Percentiles rank a stretch among this genome's conserved stretches.
Evolutionary conservation across 2,329 filamentous ascomycete genomes (phyloP).

Genomic region (Lomentospora prolificans): DNA sequence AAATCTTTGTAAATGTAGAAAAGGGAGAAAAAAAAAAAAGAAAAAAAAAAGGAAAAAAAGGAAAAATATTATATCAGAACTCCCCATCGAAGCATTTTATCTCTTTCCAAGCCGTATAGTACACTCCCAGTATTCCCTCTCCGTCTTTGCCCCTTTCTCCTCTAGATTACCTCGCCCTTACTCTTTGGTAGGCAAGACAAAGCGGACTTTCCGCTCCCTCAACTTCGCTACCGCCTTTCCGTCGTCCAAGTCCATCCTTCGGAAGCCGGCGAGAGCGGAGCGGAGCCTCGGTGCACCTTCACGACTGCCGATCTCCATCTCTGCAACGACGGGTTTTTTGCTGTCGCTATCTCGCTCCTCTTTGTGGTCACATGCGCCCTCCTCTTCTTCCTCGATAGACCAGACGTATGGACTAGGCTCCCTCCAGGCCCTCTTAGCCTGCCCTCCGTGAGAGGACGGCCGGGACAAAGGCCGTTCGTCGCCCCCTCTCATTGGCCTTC

Average conservation of each 20-base stretch:
- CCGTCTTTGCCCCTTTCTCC: background rate
- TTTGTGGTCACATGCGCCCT: background rate
- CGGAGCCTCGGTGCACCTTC: background rate
- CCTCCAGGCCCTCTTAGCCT: background rate
- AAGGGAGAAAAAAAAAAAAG: too few species aligned
- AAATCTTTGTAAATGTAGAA: too few species aligned
- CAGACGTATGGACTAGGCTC: constrained; percentile 6
- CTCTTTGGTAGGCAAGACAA: background rate
- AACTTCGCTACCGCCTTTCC: background rate
- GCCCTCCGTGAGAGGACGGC: background rate
- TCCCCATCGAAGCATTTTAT: too few species aligned
- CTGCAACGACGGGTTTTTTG: background rate
- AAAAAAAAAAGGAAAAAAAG: too few species aligned
- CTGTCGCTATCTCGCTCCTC: background rate
- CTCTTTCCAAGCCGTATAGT: too few species aligned
- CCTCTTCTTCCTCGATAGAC: constrained; percentile 5
- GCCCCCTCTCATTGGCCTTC: background rate
- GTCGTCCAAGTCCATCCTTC: background rate
- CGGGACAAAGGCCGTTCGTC: background rate
- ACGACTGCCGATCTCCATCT: background rate
- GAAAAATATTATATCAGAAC: too few species aligned
- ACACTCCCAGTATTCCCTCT: background rate
- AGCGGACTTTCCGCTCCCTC: constrained; percentile 5
- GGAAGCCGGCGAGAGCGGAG: background rate
- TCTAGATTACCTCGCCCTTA: background rate